Evolutionary conservation across 352 stramenopile genomes (phyloP).

Genomic region (Thraustotheca clavata): DNA sequence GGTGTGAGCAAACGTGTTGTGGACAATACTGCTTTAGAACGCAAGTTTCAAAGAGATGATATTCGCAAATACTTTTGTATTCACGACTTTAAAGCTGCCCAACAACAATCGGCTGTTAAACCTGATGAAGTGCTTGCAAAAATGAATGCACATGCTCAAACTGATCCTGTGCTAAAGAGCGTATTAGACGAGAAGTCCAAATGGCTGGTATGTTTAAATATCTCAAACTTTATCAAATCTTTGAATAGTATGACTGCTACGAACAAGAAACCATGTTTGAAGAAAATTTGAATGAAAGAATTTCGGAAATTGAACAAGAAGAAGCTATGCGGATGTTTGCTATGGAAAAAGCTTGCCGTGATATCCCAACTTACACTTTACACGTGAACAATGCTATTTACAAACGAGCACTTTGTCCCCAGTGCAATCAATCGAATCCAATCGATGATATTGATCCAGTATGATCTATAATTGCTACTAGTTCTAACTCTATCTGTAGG

Average conservation of each 20-base stretch:
- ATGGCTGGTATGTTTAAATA: slow-evolving; percentile 5
- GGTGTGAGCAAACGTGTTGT: slow-evolving; percentile 84
- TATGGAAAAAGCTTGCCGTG: slow-evolving; percentile 60
- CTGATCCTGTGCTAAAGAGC: slow-evolving; percentile 1
- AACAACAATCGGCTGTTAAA: slow-evolving; percentile 29
- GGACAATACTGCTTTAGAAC: slow-evolving; percentile 75
- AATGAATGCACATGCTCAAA: slow-evolving; percentile 22
- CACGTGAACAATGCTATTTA: slow-evolving; percentile 38
- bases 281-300: slow-evolving; percentile 77
- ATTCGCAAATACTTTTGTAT: slow-evolving; percentile 80
- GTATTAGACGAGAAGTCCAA: slow-evolving; percentile 1
- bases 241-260: slow-evolving; percentile 55
- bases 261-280: slow-evolving; percentile 88
- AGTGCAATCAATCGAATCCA: slow-evolving; percentile 57
- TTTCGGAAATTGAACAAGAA: slow-evolving; percentile 51
- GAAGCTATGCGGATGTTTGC: slow-evolving; percentile 62
- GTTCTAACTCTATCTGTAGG: neutral
- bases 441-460: slow-evolving; percentile 32
- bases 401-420: slow-evolving; percentile 40
- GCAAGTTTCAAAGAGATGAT: slow-evolving; percentile 73
- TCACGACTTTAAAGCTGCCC: slow-evolving; percentile 66
- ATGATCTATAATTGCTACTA: neutral
- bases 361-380: slow-evolving; percentile 29
- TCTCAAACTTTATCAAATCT: neutral
- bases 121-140: slow-evolving; percentile 29